Evolutionary conservation across 2,329 filamentous ascomycete species (phyloP).

Genomic region (Raffaelea ambrosiae): DNA sequence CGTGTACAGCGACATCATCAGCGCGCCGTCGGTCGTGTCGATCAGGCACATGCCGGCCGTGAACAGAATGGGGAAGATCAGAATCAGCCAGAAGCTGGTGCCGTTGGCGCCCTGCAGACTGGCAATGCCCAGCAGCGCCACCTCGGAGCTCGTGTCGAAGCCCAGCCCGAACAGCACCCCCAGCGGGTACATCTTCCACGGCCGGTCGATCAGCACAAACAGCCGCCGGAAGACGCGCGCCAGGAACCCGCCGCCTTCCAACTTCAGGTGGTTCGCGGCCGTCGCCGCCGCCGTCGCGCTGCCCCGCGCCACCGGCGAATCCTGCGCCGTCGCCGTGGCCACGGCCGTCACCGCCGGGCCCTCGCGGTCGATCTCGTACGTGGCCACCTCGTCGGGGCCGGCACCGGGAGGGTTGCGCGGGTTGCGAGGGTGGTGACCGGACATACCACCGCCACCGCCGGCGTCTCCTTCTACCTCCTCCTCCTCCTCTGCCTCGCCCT

Average conservation of each 20-base stretch:
- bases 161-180: constrained; percentile 85
- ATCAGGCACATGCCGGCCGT: constrained; percentile 96
- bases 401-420: not conserved
- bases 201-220: constrained; percentile 64
- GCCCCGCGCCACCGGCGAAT: not conserved
- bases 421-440: no score
- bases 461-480: constrained; percentile 15
- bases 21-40: constrained; percentile 83
- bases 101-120: constrained; percentile 79
- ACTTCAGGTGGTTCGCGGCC: constrained; percentile 45
- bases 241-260: constrained; percentile 71
- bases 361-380: constrained; percentile 4
- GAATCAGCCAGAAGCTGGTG: constrained; percentile 86
- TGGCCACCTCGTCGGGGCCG: constrained; percentile 8
- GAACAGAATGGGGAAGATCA: constrained; percentile 85
- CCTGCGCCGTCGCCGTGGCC: constrained; percentile 5
- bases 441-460: not conserved
- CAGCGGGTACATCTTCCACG: constrained; percentile 95
- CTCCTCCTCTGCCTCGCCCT: constrained; percentile 19
- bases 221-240: constrained; percentile 62
- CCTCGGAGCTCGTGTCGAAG: constrained; percentile 92
- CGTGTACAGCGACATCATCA: constrained; percentile 93
- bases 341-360: not conserved
- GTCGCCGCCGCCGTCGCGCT: constrained; percentile 14
- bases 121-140: constrained; percentile 83